A percentile compares a stretch with the other conserved stretches of the same genome.
Evolutionary conservation across 345 rosid species (phyloP).

Genomic region (Eucalyptus polyanthemos): DNA sequence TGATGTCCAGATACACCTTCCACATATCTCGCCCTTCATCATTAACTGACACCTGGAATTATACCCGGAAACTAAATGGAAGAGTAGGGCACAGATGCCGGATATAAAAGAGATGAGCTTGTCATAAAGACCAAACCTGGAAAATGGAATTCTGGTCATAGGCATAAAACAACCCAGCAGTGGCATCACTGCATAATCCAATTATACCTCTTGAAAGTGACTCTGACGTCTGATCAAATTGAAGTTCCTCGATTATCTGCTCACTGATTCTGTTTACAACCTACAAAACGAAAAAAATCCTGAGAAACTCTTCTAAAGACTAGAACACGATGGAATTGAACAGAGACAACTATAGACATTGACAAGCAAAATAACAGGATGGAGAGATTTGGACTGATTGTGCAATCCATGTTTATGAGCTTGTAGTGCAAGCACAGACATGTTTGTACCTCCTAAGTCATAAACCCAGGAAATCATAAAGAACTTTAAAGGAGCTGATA

Average conservation of each 20-base stretch:
- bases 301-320: not conserved
- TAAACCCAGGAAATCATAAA: not conserved
- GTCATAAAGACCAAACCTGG: constrained; percentile 38
- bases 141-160: constrained; percentile 92
- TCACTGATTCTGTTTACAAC: constrained; percentile 97
- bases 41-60: constrained; percentile 72
- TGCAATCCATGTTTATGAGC: not conserved
- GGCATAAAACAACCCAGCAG: constrained; percentile 96
- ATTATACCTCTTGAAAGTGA: constrained; percentile 80
- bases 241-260: constrained; percentile 95
- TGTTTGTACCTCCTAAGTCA: not conserved
- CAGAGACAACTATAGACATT: not conserved
- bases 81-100: not conserved
- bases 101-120: not conserved
- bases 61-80: not conserved
- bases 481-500: not conserved
- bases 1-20: constrained; percentile 96
- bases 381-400: not conserved
- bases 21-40: constrained; percentile 99
- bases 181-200: constrained; percentile 94
- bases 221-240: constrained; percentile 84
- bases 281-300: constrained; percentile 21
- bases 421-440: not conserved
- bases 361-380: not conserved
- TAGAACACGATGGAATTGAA: not conserved